Conservation (phyloP, 2,329 filamentous ascomycete genomes). For the Pseudogymnoascus verrucosus region DNA sequence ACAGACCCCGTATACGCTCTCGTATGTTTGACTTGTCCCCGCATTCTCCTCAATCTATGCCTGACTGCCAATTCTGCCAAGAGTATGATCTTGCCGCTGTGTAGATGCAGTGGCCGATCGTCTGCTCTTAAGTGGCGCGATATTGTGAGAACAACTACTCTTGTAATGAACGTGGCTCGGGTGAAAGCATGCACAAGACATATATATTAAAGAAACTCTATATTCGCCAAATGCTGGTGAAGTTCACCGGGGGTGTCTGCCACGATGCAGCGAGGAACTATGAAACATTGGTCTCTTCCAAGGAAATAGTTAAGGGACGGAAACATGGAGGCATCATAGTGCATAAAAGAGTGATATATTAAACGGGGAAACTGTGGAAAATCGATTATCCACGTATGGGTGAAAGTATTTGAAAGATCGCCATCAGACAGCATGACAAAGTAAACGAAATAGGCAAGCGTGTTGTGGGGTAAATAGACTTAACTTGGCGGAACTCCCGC, state of each 20-base stretch:
- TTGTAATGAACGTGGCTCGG: not conserved
- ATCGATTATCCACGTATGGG: not conserved
- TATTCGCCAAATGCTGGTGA: not conserved
- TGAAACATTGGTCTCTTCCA: not conserved
- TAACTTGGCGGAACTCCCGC: not conserved
- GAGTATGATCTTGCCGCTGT: not conserved
- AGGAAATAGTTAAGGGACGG: not conserved
- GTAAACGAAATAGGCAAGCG: not conserved
- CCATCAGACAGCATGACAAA: not conserved
- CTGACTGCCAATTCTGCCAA: slow-evolving; percentile 1
- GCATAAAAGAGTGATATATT: not conserved
- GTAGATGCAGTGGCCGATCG: not conserved
- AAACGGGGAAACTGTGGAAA: not conserved
- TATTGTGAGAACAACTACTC: not conserved
- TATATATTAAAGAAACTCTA: not conserved
- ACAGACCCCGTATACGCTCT: not conserved
- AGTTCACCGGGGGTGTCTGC: not conserved
- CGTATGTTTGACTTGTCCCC: not conserved
- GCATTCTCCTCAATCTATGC: not conserved
- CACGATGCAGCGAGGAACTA: not conserved
- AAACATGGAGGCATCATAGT: not conserved
- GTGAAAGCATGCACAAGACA: not conserved
- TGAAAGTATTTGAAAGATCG: not conserved
- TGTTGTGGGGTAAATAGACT: slow-evolving; percentile 1
- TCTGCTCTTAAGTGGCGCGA: not conserved